A percentile compares a stretch with the other conserved stretches of the same genome.
Evolutionary conservation across 345 rosid genomes (phyloP).

Genomic region (Rhizophora apiculata): DNA sequence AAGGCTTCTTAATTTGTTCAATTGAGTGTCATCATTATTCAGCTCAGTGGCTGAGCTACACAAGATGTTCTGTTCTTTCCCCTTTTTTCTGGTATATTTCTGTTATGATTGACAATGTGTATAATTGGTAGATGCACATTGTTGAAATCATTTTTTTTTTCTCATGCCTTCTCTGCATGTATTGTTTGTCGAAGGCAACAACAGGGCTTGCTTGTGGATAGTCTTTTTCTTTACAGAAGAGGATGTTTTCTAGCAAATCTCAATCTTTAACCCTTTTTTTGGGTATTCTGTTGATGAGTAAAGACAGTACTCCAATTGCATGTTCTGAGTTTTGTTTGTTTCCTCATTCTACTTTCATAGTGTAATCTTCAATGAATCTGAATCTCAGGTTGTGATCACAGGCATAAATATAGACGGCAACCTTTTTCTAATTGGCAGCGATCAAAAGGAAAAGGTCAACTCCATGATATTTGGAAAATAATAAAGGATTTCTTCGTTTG

Average conservation of each 20-base stretch:
- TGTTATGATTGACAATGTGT: neutral
- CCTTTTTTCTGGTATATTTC: no score
- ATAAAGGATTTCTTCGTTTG: neutral
- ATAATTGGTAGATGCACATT: neutral
- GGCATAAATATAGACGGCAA: conserved; percentile 74
- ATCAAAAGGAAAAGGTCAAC: conserved; percentile 80
- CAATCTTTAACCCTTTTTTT: neutral
- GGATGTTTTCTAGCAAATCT: neutral
- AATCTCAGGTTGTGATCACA: conserved; percentile 86
- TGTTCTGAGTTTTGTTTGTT: neutral
- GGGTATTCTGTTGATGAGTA: no score
- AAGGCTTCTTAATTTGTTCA: neutral
- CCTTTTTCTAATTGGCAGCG: conserved; percentile 87
- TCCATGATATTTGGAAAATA: neutral
- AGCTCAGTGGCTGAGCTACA: neutral
- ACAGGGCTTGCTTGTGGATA: neutral
- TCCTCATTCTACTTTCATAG: neutral
- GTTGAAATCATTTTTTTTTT: no score
- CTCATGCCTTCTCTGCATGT: neutral
- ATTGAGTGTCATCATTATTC: neutral
- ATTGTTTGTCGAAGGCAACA: neutral
- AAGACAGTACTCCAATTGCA: no score
- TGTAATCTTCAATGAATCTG: conserved; percentile 13
- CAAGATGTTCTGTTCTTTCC: neutral
- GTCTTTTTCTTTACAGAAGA: neutral